A percentile compares a stretch with the other conserved stretches of the same genome.
These are phyloP conservation scores for Annona cherimola DNA, from an alignment of 164 flowering plant genomes.

Conservation along the genomic window DNA sequence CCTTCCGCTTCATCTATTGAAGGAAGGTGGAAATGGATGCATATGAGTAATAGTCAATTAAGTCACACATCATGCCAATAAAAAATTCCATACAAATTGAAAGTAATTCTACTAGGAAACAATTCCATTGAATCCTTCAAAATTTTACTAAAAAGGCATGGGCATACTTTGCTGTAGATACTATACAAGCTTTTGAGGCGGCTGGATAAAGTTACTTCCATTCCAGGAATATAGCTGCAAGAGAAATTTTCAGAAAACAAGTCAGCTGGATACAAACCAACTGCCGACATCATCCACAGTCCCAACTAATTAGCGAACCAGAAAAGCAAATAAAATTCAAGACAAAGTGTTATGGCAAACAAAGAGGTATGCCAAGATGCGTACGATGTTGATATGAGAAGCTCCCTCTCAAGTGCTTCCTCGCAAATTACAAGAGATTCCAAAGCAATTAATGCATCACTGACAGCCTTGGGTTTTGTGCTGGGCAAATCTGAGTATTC, in stretches of 20 bases:
- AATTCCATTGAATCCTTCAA: not conserved
- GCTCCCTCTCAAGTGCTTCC: constrained; percentile 82
- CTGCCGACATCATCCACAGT: not conserved
- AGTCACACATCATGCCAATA: not conserved
- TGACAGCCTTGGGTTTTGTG: constrained; percentile 56
- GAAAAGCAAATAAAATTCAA: not conserved
- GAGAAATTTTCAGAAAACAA: constrained; percentile 8
- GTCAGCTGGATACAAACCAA: not conserved
- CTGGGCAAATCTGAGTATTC: constrained; percentile 28
- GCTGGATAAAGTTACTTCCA: constrained; percentile 89
- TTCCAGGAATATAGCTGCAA: constrained; percentile 94
- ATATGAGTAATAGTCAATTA: not conserved
- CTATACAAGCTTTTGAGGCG: constrained; percentile 91
- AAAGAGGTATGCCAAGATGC: not conserved
- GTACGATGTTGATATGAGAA: constrained; percentile 84
- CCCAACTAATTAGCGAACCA: not conserved
- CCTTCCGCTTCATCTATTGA: constrained; percentile 81
- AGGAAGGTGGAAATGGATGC: not conserved
- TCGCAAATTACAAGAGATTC: constrained; percentile 79
- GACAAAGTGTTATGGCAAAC: not conserved
- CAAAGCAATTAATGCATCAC: constrained; percentile 77
- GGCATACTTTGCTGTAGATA: constrained; percentile 75
- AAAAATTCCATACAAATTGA: not conserved
- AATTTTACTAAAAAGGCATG: not conserved
- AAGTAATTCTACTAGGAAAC: not conserved